These are phyloP conservation scores for Hapsidospora chrysogenum DNA, from an alignment of 495 filamentous ascomycete species.

Conservation along the genomic window DNA sequence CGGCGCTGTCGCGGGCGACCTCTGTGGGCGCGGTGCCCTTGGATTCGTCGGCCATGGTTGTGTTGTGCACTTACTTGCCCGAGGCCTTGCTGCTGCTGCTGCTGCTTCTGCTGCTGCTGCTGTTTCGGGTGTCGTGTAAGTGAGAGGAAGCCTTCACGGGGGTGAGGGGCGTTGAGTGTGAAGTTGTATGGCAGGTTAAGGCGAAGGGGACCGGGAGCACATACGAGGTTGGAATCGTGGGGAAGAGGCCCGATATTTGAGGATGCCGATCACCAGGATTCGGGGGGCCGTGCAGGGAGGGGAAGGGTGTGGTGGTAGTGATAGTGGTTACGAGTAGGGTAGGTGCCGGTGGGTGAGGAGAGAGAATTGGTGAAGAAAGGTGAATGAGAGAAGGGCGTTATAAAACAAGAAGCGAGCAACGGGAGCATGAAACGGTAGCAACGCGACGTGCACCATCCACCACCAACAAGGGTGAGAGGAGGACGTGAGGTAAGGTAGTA, in stretches of 20 bases:
- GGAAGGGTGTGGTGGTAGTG: too few species aligned
- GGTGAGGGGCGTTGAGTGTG: not conserved
- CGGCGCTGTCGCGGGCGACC: not conserved
- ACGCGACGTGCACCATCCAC: not conserved
- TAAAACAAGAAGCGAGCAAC: not conserved
- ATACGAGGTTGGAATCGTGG: too few species aligned
- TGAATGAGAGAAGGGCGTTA: not conserved
- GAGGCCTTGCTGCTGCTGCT: not conserved
- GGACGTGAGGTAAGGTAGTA: not conserved
- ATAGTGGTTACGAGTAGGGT: too few species aligned
- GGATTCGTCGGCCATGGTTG: not conserved
- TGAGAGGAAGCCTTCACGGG: not conserved
- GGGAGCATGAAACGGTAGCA: not conserved
- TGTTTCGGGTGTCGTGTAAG: not conserved
- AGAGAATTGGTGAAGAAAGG: not conserved
- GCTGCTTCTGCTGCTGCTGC: not conserved
- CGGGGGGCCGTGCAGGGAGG: too few species aligned
- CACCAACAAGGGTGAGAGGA: too few species aligned
- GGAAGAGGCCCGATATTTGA: too few species aligned
- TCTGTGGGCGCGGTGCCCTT: not conserved
- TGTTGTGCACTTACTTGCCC: not conserved
- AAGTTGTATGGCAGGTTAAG: not conserved
- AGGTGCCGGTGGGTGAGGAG: not conserved
- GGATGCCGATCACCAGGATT: too few species aligned
- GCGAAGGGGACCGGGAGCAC: not conserved